phyloP scores from a whole-genome alignment of 2,329 filamentous ascomycete species.

The Mariannaea sp. region DNA sequence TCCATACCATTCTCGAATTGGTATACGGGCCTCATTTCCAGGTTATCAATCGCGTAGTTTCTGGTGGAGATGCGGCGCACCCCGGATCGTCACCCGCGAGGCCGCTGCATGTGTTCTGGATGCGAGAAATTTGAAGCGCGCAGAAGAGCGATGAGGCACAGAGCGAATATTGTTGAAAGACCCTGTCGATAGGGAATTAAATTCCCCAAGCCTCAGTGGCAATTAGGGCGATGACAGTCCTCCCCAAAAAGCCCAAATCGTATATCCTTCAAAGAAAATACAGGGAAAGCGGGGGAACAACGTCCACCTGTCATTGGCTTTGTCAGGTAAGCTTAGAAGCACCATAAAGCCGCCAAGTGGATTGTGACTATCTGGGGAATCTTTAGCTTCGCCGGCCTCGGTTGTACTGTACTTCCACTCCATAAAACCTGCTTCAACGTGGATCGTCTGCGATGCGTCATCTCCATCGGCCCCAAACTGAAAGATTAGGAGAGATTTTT shows the following conservation, averaged over 20 bases:
- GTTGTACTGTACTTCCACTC: neutral
- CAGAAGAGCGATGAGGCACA: slow-evolving; percentile 15
- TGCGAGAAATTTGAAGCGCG: slow-evolving; percentile 32
- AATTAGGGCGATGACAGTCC: slow-evolving; percentile 20
- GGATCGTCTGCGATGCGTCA: neutral
- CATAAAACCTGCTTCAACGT: neutral
- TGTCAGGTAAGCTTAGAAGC: slow-evolving; percentile 26
- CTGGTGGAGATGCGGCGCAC: slow-evolving; percentile 26
- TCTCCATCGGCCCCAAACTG: neutral
- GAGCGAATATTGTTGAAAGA: neutral
- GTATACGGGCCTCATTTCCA: slow-evolving; percentile 24
- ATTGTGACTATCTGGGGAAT: slow-evolving; percentile 21
- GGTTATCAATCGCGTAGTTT: slow-evolving; percentile 18
- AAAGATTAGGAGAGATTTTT: neutral
- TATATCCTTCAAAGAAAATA: slow-evolving; percentile 35
- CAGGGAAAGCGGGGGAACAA: slow-evolving; percentile 28
- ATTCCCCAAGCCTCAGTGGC: neutral
- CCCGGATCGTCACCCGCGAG: slow-evolving; percentile 33
- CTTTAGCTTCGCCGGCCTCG: slow-evolving; percentile 23
- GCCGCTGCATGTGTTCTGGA: slow-evolving; percentile 30
- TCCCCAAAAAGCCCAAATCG: slow-evolving; percentile 12
- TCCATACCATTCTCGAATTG: slow-evolving; percentile 27
- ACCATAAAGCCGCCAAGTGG: slow-evolving; percentile 24
- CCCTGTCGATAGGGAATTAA: neutral
- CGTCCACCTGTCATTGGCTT: slow-evolving; percentile 29